phyloP scores from a whole-genome alignment of 1,284 basidiomycete species.

The Ceratobasidium sp. region DNA sequence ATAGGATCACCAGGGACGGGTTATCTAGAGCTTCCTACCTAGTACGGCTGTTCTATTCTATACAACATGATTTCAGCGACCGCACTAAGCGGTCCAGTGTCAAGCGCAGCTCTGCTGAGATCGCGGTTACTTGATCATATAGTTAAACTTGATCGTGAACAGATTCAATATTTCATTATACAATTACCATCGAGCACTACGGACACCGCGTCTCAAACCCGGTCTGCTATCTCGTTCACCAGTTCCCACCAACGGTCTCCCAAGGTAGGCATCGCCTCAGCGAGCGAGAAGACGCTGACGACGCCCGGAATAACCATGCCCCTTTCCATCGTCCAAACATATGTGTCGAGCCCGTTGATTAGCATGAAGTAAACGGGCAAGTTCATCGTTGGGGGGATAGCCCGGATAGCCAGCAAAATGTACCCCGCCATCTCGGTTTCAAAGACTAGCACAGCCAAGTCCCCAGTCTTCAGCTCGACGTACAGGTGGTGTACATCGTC shows the following conservation, averaged over 20 bases:
- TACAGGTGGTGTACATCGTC: not conserved
- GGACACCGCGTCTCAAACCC: not conserved
- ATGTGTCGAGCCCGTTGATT: not conserved
- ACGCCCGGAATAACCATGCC: not conserved
- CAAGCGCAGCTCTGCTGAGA: no score
- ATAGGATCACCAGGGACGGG: no score
- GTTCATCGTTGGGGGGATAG: not conserved
- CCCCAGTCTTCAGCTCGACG: not conserved
- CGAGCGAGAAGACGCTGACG: not conserved
- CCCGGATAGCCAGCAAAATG: not conserved
- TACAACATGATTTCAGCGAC: no score
- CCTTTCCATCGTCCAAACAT: not conserved
- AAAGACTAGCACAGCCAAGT: not conserved
- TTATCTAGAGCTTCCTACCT: no score
- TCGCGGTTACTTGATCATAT: no score
- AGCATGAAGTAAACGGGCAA: not conserved
- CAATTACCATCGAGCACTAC: no score
- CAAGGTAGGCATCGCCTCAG: not conserved
- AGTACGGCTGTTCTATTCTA: no score
- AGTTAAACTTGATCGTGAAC: no score
- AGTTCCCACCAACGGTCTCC: not conserved
- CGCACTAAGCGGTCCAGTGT: no score
- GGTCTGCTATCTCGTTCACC: not conserved
- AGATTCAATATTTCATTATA: no score
- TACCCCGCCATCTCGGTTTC: not conserved